phyloP scores from a whole-genome alignment of 768 basidiomycete genomes.

The Mycena epipterygia region DNA sequence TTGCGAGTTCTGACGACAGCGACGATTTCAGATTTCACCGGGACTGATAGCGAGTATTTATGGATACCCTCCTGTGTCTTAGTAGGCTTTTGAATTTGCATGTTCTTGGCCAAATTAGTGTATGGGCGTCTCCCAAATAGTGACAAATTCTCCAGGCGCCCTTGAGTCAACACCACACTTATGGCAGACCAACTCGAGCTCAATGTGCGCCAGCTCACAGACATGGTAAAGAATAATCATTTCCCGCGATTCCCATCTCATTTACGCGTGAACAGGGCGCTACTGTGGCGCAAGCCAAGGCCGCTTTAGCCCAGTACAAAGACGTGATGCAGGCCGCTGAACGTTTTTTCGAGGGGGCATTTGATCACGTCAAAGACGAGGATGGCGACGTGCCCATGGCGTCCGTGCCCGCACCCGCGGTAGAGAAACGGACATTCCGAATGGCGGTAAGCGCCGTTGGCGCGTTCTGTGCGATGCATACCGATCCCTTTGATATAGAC shows the following conservation, averaged over 20 bases:
- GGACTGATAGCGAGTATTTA: conserved; percentile 35
- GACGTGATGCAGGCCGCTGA: conserved; percentile 96
- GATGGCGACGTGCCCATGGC: conserved; percentile 68
- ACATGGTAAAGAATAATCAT: conserved; percentile 57
- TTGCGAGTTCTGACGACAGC: conserved; percentile 34
- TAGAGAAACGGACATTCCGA: conserved; percentile 30
- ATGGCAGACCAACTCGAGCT: conserved; percentile 61
- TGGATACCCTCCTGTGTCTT: conserved; percentile 25
- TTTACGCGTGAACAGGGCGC: conserved; percentile 73
- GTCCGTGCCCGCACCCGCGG: conserved; percentile 26
- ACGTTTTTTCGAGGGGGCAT: conserved; percentile 86
- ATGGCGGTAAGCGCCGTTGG: conserved; percentile 22
- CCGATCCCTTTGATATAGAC: conserved; percentile 56
- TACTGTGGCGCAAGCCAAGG: conserved; percentile 82
- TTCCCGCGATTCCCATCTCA: neutral
- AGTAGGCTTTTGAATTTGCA: no score
- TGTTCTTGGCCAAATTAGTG: no score
- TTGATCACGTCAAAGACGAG: conserved; percentile 77
- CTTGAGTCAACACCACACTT: neutral
- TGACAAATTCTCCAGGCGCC: neutral
- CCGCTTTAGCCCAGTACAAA: conserved; percentile 83
- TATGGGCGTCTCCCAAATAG: conserved; percentile 8
- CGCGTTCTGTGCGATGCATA: conserved; percentile 2
- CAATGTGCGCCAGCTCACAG: conserved; percentile 74
- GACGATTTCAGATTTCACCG: conserved; percentile 29